phyloP scores from a whole-genome alignment of 495 filamentous ascomycete genomes.

The Hypoxylon perforatum region DNA sequence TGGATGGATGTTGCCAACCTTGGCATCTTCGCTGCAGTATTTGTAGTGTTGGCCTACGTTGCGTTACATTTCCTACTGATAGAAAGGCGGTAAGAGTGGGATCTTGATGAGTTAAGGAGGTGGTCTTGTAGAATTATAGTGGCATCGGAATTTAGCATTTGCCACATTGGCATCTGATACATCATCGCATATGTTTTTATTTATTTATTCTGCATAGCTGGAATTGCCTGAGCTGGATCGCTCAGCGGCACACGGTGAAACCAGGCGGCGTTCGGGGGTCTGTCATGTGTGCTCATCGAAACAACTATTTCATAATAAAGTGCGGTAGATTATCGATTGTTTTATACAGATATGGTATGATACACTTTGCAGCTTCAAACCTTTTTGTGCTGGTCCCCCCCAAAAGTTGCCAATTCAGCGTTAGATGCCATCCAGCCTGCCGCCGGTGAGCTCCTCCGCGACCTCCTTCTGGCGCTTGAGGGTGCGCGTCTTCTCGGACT shows the following conservation, averaged over 20 bases:
- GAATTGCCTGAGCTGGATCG: slow-evolving; percentile 31
- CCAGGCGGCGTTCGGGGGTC: slow-evolving; percentile 30
- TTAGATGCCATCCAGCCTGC: slow-evolving; percentile 50
- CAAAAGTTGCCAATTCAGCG: too few relatives aligned
- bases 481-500: slow-evolving; percentile 39
- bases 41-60: slow-evolving; percentile 87
- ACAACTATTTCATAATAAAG: slow-evolving; percentile 28
- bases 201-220: slow-evolving; percentile 39
- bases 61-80: slow-evolving; percentile 95
- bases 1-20: slow-evolving; percentile 89
- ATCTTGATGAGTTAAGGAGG: neutral
- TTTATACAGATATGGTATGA: slow-evolving; percentile 48
- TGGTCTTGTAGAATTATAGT: slow-evolving; percentile 35
- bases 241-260: slow-evolving; percentile 25
- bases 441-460: slow-evolving; percentile 62
- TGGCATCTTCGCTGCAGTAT: slow-evolving; percentile 81
- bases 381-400: too few relatives aligned
- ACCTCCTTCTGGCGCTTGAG: slow-evolving; percentile 54
- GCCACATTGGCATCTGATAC: slow-evolving; percentile 28
- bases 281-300: slow-evolving; percentile 25
- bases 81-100: slow-evolving; percentile 75
- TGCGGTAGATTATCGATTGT: slow-evolving; percentile 29
- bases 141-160: slow-evolving; percentile 14
- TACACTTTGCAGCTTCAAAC: slow-evolving; percentile 39
- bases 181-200: slow-evolving; percentile 27